Base-by-base conservation (phyloP, 768 basidiomycete genomes). In the Hydnum rufescens region DNA sequence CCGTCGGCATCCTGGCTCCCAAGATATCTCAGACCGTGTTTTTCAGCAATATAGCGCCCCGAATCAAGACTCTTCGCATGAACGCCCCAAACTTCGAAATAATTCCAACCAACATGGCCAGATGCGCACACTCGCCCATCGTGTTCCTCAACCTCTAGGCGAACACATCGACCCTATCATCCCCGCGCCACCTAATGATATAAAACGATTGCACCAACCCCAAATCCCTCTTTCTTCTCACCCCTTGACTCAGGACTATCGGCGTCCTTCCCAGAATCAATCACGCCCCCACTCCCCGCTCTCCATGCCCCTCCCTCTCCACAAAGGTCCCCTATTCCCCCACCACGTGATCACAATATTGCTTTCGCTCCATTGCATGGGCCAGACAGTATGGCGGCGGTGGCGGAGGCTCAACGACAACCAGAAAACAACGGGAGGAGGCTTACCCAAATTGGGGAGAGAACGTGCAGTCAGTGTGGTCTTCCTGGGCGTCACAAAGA, bases 401-500 rank as follows among this genome's bases (percentile, higher is more conserved):
- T 39, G 13, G 36, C 22, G 13, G 36, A 39, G 13, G 13, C 22
- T 22, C 13, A 39, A 13, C 36, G 36, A 22, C 13, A 39, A 13
- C 13, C 36, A 39, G 36, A 39, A 39, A 13, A 39, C 22, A 13
- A 39, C 36, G 36, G 13, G 22, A 13, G 36, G 22, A 39, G 22
- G 22, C 36, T 22, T 39, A 22, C 36, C 13, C 44, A 13, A 8
- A 8, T 47, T 16, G 26, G 8, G 13, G 44, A 85, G 60, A 68
- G 82, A 25, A 82, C 82, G 44, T 85, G 83, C 62, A 68, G 82
- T 3, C 80, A 82, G 59, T 86, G 83, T 58, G 81, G 81, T 0
- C 65, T 77, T 42, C 68, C 75, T 0, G 83, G 83, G 0, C 68
- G 82, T 1, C 85, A 85, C 66, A 85, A 85, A 66, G 83, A 86